phyloP scores from a whole-genome alignment of 768 basidiomycete species.

The Dacryopinax spathularia region DNA sequence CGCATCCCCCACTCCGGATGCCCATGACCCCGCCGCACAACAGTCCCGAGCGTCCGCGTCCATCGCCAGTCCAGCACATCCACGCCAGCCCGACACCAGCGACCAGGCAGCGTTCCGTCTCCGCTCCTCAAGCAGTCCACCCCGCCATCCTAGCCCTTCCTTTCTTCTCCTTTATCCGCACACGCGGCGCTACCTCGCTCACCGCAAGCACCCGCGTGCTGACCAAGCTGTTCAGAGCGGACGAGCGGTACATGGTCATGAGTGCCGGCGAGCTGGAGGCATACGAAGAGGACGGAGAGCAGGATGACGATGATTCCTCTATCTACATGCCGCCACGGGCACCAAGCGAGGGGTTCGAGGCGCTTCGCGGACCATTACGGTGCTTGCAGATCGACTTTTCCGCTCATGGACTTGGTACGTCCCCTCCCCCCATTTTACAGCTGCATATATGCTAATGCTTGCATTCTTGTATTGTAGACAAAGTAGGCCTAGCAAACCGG shows the following conservation, averaged over 20 bases:
- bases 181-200: neutral
- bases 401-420: neutral
- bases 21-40: neutral
- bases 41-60: neutral
- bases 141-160: neutral
- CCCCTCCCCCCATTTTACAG: neutral
- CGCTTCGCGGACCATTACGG: neutral
- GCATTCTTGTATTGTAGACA: neutral
- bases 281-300: neutral
- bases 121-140: neutral
- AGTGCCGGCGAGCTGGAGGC: neutral
- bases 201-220: neutral
- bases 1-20: neutral
- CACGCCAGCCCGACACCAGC: too few species aligned
- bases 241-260: neutral
- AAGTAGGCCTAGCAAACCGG: neutral
- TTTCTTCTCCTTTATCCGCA: conserved; percentile 1
- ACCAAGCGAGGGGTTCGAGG: conserved; percentile 7
- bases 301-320: neutral
- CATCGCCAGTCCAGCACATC: neutral
- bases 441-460: neutral
- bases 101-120: neutral
- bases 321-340: too few species aligned
- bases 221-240: neutral
- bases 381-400: conserved; percentile 4